Evolutionary conservation across 139 green algal species (phyloP).

Genomic region (Gonium pectorale): DNA sequence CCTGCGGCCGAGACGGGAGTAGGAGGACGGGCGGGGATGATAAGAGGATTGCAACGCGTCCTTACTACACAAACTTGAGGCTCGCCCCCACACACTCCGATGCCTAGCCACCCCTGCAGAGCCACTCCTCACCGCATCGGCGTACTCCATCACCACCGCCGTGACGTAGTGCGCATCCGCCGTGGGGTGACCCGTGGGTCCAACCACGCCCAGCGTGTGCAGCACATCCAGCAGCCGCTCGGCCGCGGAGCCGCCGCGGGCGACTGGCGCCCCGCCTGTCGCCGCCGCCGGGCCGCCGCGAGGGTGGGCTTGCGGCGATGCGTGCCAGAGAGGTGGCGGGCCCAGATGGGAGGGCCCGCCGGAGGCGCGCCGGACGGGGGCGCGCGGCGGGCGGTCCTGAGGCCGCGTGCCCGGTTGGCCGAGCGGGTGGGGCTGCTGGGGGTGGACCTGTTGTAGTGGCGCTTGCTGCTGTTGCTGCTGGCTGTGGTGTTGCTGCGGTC

Average conservation of each 20-base stretch:
- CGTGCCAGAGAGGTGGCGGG: too few species aligned
- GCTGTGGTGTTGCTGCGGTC: neutral
- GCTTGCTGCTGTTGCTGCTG: neutral
- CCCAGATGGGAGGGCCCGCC: too few species aligned
- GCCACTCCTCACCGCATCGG: slow-evolving; percentile 8
- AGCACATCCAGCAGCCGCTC: slow-evolving; percentile 34
- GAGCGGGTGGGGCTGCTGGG: neutral
- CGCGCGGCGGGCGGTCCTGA: too few species aligned
- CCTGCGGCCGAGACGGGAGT: neutral
- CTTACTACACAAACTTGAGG: too few species aligned
- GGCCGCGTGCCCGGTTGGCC: too few species aligned
- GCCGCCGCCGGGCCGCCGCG: neutral
- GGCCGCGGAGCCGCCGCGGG: neutral
- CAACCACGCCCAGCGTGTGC: slow-evolving; percentile 6
- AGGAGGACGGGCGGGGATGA: neutral
- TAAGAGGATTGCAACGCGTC: neutral
- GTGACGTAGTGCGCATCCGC: slow-evolving; percentile 26
- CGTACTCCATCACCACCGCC: slow-evolving; percentile 39
- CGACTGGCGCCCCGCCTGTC: neutral
- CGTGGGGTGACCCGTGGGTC: slow-evolving; percentile 10
- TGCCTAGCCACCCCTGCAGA: too few species aligned
- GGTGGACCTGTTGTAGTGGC: too few species aligned
- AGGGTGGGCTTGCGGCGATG: too few species aligned
- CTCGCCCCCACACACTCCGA: too few species aligned
- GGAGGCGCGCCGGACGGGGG: too few species aligned